phyloP scores from a whole-genome alignment of 148 eudicot genomes.

The Rhododendron griersonianum region DNA sequence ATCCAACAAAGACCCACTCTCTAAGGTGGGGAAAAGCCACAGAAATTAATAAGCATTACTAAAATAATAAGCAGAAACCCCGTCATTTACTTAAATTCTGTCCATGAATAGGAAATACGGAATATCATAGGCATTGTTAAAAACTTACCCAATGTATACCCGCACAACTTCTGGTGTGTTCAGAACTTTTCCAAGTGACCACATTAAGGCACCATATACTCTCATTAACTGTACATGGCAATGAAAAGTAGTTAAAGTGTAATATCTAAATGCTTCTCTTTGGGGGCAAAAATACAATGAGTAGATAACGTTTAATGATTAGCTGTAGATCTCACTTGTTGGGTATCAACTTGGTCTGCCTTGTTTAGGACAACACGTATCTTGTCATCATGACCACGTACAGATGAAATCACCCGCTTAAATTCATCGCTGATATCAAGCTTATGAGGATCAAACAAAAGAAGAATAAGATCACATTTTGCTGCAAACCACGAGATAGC shows the following conservation, averaged over 20 bases:
- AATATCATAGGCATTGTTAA: not conserved
- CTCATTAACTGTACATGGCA: slow-evolving; percentile 76
- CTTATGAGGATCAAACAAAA: slow-evolving; percentile 95
- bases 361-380: slow-evolving; percentile 91
- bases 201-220: slow-evolving; percentile 98
- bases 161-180: slow-evolving; percentile 96
- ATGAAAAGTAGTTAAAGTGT: not conserved
- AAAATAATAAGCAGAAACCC: not conserved
- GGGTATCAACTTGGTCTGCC: slow-evolving; percentile 98
- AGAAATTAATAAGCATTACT: too few species aligned
- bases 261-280: not conserved
- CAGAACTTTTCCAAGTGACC: slow-evolving; percentile 97
- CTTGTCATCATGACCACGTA: slow-evolving; percentile 97
- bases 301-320: not conserved
- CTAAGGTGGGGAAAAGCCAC: not conserved
- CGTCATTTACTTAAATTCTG: not conserved
- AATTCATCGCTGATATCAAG: slow-evolving; percentile 98
- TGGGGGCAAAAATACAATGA: not conserved
- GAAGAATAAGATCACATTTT: slow-evolving; percentile 92
- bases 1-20: not conserved
- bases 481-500: slow-evolving; percentile 99
- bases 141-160: slow-evolving; percentile 87
- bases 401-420: slow-evolving; percentile 82
- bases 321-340: slow-evolving; percentile 50
- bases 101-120: not conserved